Evolutionary conservation across 2,329 filamentous ascomycete species (phyloP), one percentile per base, ranked within the genome.

Genomic region (Penicillium paneum): DNA sequence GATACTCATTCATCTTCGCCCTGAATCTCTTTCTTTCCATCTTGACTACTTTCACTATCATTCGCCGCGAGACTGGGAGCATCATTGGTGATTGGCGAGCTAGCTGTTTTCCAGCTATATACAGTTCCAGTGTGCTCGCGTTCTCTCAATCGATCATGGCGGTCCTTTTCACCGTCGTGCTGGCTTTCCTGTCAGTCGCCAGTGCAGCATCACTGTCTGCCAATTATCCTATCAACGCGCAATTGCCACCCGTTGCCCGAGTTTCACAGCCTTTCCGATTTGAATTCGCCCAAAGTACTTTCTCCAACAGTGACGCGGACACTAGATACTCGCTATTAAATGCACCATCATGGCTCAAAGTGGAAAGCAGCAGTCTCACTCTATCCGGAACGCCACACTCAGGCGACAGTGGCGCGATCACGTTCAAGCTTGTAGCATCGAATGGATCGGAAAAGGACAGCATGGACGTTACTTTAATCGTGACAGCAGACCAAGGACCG

Each of bases 171-270:
- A 49, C 65, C 54, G 55, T 67, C 35, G 31, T 67, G 43, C 54
- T 72, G 52, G 55, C 60, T 19, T 55, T 72, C 19, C 46, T 69
- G 34, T 57, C 61, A 61, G 60, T 63, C 54, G 65, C 69, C 21
- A 59, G 63, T 55, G 76, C 74, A 43, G 60, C 58, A 66, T 65
- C 54, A 70, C 74, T 59, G 66, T 60, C 54, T 26, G 67, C 78
- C 45, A 77, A 78, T 43, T 93, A 92, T 63, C 91, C 91, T 0
- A 80, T 96, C 71, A 95, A 94, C 72, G 86, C 89, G 2, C 91
- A 96, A 71, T 81, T 95, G 1, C 91, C 91, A 31, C 87, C 88
- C 3, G 87, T 92, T 49, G 91, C 90, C 19, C 82, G 88, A 60
- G 78, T 89, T 55, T 82, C 81, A 38, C 68, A 86, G 63, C 78